Evolutionary conservation across 225 moss, liverwort and hornwort genomes (phyloP).

Genomic region (Physcomitrellopsis africana): DNA sequence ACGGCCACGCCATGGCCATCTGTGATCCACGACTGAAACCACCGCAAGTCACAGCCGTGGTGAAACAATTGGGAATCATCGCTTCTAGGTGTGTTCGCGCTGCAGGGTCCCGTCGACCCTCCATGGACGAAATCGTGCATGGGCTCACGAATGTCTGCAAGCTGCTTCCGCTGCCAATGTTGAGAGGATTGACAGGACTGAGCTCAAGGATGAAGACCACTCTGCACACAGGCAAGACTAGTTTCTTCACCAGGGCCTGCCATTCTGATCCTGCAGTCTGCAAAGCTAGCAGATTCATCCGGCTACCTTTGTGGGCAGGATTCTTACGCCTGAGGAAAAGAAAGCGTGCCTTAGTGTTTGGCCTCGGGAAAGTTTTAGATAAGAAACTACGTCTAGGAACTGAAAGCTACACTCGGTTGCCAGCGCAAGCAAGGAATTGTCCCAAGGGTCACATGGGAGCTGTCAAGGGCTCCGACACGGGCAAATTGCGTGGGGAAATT

Average conservation of each 20-base stretch:
- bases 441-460: conserved; percentile 23
- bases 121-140: conserved; percentile 80
- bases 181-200: conserved; percentile 31
- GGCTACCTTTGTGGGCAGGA: conserved; percentile 53
- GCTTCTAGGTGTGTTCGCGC: conserved; percentile 67
- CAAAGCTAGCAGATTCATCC: conserved; percentile 45
- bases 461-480: conserved; percentile 45
- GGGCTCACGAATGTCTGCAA: conserved; percentile 57
- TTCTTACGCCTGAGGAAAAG: conserved; percentile 45
- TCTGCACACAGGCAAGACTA: conserved; percentile 1
- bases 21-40: conserved; percentile 61
- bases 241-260: conserved; percentile 3
- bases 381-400: conserved; percentile 29
- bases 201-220: conserved; percentile 24
- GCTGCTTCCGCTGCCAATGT: conserved; percentile 51
- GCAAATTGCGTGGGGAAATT: background rate
- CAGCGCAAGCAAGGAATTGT: conserved; percentile 20
- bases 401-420: conserved; percentile 25
- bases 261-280: conserved; percentile 28
- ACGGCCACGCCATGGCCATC: conserved; percentile 68
- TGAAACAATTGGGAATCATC: conserved; percentile 67
- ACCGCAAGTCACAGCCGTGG: conserved; percentile 47
- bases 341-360: conserved; percentile 43
- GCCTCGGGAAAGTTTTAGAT: conserved; percentile 37
- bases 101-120: conserved; percentile 51